Evolutionary conservation across 345 rosid species (phyloP).

Genomic region (Leavenworthia alabamica): DNA sequence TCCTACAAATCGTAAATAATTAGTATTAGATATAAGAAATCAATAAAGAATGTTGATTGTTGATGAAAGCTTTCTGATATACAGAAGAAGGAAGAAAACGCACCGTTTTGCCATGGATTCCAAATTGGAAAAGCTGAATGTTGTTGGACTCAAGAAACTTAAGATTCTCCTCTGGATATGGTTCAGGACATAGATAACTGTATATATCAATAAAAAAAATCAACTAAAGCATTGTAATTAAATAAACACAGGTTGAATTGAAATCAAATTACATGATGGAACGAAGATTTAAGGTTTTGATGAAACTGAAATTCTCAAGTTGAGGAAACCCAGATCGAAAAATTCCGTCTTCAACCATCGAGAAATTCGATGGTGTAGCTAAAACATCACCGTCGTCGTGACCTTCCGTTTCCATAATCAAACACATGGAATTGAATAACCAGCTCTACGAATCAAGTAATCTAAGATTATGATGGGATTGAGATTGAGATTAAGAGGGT

Average conservation of each 20-base stretch:
- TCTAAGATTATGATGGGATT: background rate
- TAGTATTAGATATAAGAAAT: too few species aligned
- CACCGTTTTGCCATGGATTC: conserved; percentile 76
- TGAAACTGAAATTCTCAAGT: conserved; percentile 48
- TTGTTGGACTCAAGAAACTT: conserved; percentile 48
- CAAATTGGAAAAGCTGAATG: conserved; percentile 66
- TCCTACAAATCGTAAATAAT: conserved; percentile 59
- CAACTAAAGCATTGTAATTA: background rate
- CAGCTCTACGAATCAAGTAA: background rate
- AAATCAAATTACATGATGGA: conserved; percentile 59
- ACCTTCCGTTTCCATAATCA: conserved; percentile 30
- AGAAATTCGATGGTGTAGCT: conserved; percentile 61
- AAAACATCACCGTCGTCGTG: conserved; percentile 28
- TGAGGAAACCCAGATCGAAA: conserved; percentile 69
- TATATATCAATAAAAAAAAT: background rate
- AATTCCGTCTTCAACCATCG: conserved; percentile 74
- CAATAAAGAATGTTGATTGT: background rate
- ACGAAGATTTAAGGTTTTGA: conserved; percentile 60
- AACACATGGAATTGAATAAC: conserved; percentile 27
- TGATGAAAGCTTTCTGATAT: too few species aligned
- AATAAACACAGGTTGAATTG: background rate
- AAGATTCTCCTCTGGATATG: conserved; percentile 68
- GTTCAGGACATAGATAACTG: conserved; percentile 83
- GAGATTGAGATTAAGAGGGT: background rate
- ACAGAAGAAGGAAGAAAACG: background rate